These are phyloP conservation scores for Boletus nobilissimus DNA, from an alignment of 1,284 basidiomycete species.

Conservation along the genomic window DNA sequence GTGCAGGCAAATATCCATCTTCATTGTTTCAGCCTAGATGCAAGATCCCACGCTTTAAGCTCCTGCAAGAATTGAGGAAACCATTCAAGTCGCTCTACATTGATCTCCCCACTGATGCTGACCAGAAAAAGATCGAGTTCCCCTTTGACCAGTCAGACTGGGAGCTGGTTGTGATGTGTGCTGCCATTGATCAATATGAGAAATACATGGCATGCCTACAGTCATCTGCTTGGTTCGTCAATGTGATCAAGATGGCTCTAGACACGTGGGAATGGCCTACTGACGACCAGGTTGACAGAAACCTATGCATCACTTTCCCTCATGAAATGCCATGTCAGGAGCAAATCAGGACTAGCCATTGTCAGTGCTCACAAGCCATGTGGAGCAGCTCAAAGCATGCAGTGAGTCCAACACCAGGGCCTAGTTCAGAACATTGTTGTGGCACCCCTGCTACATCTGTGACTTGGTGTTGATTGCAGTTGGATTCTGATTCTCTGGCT, in stretches of 20 bases:
- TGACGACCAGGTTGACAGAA: background rate
- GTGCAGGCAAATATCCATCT: background rate
- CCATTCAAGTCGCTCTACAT: slow-evolving; percentile 3
- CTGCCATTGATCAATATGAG: background rate
- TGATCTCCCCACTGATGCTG: background rate
- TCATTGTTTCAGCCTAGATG: background rate
- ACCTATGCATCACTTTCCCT: background rate
- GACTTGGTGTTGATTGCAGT: background rate
- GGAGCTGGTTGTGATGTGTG: background rate
- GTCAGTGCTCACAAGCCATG: background rate
- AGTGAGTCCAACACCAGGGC: background rate
- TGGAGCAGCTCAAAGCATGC: background rate
- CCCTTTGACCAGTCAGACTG: background rate
- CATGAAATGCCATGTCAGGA: background rate
- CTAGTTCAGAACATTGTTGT: background rate
- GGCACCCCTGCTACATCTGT: background rate
- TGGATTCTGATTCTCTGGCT: background rate
- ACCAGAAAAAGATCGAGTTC: background rate
- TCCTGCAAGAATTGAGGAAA: background rate
- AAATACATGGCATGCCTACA: background rate
- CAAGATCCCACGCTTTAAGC: background rate
- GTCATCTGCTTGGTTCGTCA: background rate
- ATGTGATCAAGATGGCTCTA: background rate
- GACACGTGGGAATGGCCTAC: background rate
- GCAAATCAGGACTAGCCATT: background rate